Conservation (phyloP, 2,329 filamentous ascomycete genomes). For the Pseudocercospora pini-densiflorae region DNA sequence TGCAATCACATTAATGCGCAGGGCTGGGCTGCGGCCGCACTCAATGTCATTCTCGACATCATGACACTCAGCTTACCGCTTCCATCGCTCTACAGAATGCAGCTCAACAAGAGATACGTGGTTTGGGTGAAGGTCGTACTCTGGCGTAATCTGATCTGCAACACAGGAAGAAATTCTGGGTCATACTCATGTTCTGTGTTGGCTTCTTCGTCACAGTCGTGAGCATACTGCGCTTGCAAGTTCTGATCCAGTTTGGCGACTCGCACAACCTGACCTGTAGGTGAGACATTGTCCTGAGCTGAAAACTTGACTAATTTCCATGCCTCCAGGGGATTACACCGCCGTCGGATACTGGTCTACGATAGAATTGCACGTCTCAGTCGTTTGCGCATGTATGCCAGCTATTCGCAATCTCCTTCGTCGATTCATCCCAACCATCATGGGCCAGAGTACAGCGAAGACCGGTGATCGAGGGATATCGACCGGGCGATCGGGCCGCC, state of each 20-base stretch:
- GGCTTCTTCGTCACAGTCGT: constrained; percentile 27
- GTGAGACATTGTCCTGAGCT: not conserved
- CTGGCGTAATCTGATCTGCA: too few species aligned
- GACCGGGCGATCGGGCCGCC: not conserved
- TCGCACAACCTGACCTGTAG: constrained; percentile 22
- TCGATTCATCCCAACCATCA: constrained; percentile 20
- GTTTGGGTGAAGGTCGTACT: too few species aligned
- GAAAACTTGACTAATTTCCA: not conserved
- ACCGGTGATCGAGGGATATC: not conserved
- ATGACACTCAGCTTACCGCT: constrained; percentile 28
- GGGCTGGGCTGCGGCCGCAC: constrained; percentile 21
- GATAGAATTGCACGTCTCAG: constrained; percentile 22
- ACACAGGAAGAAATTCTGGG: constrained; percentile 25
- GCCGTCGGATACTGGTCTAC: constrained; percentile 25
- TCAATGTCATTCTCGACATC: constrained; percentile 29
- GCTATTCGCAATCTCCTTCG: constrained; percentile 24
- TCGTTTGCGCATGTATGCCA: constrained; percentile 26
- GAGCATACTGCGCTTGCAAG: constrained; percentile 26
- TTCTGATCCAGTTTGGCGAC: constrained; percentile 25
- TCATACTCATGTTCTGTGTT: constrained; percentile 28
- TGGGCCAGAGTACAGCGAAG: constrained; percentile 18
- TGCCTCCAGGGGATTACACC: constrained; percentile 19
- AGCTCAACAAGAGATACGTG: constrained; percentile 21
- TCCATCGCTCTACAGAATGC: constrained; percentile 24
- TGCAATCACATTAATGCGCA: constrained; percentile 29